These are phyloP conservation scores for Chenopodium suecicum DNA, from an alignment of 148 eudicot genomes.

Conservation along the genomic window DNA sequence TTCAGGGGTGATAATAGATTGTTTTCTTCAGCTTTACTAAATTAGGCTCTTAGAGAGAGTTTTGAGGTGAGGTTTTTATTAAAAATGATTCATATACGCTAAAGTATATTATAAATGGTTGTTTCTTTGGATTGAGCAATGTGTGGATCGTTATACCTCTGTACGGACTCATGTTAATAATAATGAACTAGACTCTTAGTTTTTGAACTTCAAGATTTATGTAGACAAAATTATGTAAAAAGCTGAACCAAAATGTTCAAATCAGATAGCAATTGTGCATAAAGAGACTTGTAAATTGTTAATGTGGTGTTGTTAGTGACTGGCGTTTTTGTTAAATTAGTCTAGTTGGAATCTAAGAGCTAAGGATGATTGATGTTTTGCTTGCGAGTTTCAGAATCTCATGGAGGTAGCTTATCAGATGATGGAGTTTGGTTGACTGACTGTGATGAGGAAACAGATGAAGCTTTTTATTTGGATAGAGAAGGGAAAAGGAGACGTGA, in stretches of 20 bases:
- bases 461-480: slow-evolving; percentile 57
- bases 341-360: not conserved
- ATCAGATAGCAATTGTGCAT: not conserved
- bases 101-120: not conserved
- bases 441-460: slow-evolving; percentile 44
- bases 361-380: not conserved
- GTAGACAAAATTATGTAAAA: not conserved
- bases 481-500: slow-evolving; percentile 78
- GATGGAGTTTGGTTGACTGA: slow-evolving; percentile 55
- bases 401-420: slow-evolving; percentile 31
- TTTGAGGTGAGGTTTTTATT: not conserved
- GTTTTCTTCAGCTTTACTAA: not conserved
- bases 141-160: not conserved
- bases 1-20: not conserved
- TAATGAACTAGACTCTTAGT: not conserved
- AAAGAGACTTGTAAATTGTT: not conserved
- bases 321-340: not conserved
- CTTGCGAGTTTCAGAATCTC: slow-evolving; percentile 29
- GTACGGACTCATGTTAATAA: not conserved
- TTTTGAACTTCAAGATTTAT: not conserved
- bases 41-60: not conserved
- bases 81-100: not conserved
- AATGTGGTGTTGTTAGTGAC: not conserved
- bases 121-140: not conserved
- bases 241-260: not conserved